These are phyloP conservation scores for Pythium vanterpoolii DNA, from an alignment of 352 stramenopile genomes.

Conservation along the genomic window DNA sequence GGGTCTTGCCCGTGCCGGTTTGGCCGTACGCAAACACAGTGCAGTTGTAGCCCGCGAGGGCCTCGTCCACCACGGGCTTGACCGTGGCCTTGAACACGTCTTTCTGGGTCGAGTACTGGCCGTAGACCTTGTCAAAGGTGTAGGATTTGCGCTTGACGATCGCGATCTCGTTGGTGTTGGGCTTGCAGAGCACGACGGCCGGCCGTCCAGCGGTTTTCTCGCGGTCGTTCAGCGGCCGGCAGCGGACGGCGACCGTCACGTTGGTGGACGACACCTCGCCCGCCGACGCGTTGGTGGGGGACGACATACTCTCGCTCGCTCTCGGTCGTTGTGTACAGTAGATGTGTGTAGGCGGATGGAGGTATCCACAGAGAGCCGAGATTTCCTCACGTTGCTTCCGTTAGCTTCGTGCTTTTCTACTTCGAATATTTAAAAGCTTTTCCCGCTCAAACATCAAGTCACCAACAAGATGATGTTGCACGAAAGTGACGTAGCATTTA, in stretches of 20 bases:
- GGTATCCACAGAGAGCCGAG: background rate
- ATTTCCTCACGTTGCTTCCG: background rate
- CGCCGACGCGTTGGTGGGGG: conserved; percentile 3
- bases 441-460: background rate
- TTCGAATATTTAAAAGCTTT: conserved; percentile 27
- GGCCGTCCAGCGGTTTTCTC: conserved; percentile 79
- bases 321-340: background rate
- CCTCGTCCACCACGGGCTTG: conserved; percentile 94
- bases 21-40: conserved; percentile 98
- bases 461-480: conserved; percentile 5
- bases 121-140: conserved; percentile 91
- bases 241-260: conserved; percentile 90
- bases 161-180: conserved; percentile 80
- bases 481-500: conserved; percentile 4
- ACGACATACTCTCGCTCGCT: conserved; percentile 2
- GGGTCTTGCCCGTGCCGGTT: conserved; percentile 96
- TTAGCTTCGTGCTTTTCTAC: background rate
- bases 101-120: conserved; percentile 95
- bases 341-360: background rate
- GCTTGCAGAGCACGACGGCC: conserved; percentile 84
- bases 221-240: conserved; percentile 84
- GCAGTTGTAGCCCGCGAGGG: conserved; percentile 94
- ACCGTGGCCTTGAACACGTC: conserved; percentile 95
- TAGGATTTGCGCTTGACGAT: conserved; percentile 90
- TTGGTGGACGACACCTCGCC: conserved; percentile 35